phyloP scores from a whole-genome alignment of 1,284 basidiomycete genomes.

The Fomitiporia mediterranea region DNA sequence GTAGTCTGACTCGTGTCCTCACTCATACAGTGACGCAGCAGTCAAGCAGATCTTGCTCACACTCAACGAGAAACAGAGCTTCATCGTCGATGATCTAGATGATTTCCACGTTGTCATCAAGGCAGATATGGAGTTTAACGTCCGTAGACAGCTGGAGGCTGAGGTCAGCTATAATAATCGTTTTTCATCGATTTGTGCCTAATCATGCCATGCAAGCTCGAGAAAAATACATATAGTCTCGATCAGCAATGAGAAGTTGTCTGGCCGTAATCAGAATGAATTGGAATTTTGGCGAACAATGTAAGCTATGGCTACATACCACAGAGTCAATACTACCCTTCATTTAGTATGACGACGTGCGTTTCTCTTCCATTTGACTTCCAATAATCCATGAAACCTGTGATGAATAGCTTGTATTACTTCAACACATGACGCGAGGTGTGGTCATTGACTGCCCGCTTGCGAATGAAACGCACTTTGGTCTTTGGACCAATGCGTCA shows the following conservation, averaged over 20 bases:
- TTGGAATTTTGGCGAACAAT: too few relatives aligned
- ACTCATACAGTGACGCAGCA: constrained; percentile 67
- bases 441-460: neutral
- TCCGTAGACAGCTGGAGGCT: constrained; percentile 66
- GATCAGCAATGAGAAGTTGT: constrained; percentile 9
- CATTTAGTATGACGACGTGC: too few relatives aligned
- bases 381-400: too few relatives aligned
- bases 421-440: neutral
- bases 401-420: neutral
- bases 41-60: constrained; percentile 85
- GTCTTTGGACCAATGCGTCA: neutral
- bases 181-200: neutral
- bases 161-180: constrained; percentile 53
- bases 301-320: too few relatives aligned
- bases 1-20: neutral
- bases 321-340: too few relatives aligned
- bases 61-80: constrained; percentile 74
- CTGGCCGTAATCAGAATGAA: neutral
- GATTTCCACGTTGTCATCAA: constrained; percentile 82
- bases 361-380: too few relatives aligned
- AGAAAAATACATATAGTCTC: constrained; percentile 20
- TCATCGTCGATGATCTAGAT: constrained; percentile 86
- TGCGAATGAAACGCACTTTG: neutral
- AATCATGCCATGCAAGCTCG: constrained; percentile 4
- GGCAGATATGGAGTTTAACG: constrained; percentile 72